phyloP scores from a whole-genome alignment of 768 basidiomycete genomes.

The Boletus vinaceobasis region DNA sequence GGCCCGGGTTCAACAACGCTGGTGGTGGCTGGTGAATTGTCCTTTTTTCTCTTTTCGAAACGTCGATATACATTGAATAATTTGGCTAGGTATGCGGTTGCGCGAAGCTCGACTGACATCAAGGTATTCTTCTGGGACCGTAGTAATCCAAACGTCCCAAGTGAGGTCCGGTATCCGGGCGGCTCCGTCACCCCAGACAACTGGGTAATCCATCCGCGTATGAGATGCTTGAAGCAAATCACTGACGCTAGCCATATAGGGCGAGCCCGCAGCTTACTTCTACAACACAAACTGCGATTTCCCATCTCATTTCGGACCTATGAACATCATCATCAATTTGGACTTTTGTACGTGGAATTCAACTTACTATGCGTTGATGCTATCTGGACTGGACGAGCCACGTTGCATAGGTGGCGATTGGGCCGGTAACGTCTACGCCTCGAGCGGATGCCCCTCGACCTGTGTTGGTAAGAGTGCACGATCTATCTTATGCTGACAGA shows the following conservation, averaged over 20 bases:
- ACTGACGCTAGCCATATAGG: not conserved
- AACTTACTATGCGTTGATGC: not conserved
- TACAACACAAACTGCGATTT: not conserved
- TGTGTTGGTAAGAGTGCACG: not conserved
- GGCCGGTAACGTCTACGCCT: not conserved
- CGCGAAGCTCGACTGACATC: not conserved
- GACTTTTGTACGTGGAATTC: not conserved
- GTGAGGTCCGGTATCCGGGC: not conserved
- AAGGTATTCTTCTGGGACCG: not conserved
- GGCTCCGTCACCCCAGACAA: not conserved
- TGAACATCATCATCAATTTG: not conserved
- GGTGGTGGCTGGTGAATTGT: not conserved
- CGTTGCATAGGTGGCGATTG: not conserved
- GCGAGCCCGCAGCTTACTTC: not conserved
- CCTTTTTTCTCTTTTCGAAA: not conserved
- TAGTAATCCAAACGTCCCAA: not conserved
- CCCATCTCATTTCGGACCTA: not conserved
- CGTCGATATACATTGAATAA: not conserved
- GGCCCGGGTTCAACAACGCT: not conserved
- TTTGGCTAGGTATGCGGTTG: not conserved
- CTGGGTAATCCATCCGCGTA: not conserved
- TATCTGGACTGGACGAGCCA: not conserved
- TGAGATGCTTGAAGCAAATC: not conserved
- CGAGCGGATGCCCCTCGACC: not conserved
- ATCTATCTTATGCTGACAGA: not conserved